Conservation (phyloP, 805 yeast genomes). For the Candida golubevii region DNA sequence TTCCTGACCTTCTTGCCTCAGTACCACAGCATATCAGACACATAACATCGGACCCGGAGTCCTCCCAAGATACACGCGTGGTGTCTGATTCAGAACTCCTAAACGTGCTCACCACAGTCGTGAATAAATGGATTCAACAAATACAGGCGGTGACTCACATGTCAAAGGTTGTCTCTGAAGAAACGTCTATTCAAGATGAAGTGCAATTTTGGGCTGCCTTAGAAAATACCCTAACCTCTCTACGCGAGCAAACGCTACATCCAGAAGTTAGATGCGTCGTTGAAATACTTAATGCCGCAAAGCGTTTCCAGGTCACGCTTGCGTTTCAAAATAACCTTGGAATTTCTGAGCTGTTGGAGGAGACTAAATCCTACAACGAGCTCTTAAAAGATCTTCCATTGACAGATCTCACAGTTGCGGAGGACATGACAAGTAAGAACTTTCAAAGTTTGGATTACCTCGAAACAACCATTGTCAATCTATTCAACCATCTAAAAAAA, state of each 20-base stretch:
- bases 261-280: conserved; percentile 55
- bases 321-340: conserved; percentile 71
- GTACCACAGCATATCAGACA: conserved; percentile 47
- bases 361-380: conserved; percentile 53
- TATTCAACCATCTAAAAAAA: conserved; percentile 63
- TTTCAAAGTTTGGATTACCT: conserved; percentile 37
- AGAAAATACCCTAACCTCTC: conserved; percentile 53
- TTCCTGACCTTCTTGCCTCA: conserved; percentile 55
- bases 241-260: conserved; percentile 54
- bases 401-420: conserved; percentile 38
- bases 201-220: conserved; percentile 73
- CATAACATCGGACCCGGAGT: conserved; percentile 21
- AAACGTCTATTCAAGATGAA: conserved; percentile 56
- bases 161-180: conserved; percentile 50
- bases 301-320: conserved; percentile 76
- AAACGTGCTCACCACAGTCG: conserved; percentile 65
- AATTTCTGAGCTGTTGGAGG: conserved; percentile 47
- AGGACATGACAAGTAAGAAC: conserved; percentile 11
- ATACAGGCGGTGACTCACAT: conserved; percentile 54
- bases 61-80: conserved; percentile 21
- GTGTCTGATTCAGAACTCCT: conserved; percentile 48
- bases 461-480: conserved; percentile 37
- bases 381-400: conserved; percentile 70
- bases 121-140: conserved; percentile 69
- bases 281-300: conserved; percentile 59